Base-by-base conservation (phyloP, 768 basidiomycete species). In the Rhodotorula babjevae region DNA sequence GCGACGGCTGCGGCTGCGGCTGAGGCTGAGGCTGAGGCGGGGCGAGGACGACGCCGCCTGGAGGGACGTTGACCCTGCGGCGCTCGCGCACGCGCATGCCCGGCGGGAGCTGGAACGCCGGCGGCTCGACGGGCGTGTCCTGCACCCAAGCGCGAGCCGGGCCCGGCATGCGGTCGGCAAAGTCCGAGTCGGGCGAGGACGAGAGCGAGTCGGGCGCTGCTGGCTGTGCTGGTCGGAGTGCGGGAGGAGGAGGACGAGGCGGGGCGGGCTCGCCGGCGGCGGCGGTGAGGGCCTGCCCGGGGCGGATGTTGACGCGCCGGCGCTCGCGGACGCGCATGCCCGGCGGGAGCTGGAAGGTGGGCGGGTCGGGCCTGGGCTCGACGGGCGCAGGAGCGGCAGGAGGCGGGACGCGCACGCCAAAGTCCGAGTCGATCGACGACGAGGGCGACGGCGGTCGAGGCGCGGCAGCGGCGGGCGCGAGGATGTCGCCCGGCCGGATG, bases 301-400 rank as follows among this genome's bases (percentile, higher is more conserved):
- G 68, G n/a, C 65, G 59, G 52, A 74, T 67, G 55, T 74, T 74
- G 57, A 74, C 73, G 29, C 73, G 46, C 31, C 68, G 58, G n/a
- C 73, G 56, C 61, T 74, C 73, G 42, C 73, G 47, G 25, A 62
- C 57, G 1, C 62, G 23, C 36, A 72, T 29, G 15, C 66, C 63
- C 0, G 66, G 63, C 0, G 71, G 67, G 3, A 68, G 50, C 50
- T 52, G 50, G 50, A 52, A 52, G 1, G 47, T 16, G 2, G 47
- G 47, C 47, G 47, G 19, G 15, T 49, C 47, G 47, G 47, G 47
- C 14, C 6, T 15, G 44, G 15, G 47, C 19, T 19, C 15, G 47
- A 16, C 47, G 19, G 47, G 47, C 15, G 19, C 19, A 3, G 21
- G 15, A 23, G 47, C 19, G 15, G 47, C 47, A 10, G 47, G 21